A percentile compares a stretch with the other conserved stretches of the same genome.
These are phyloP conservation scores for Syzygium oleosum DNA, from an alignment of 345 rosid genomes.

Conservation along the genomic window DNA sequence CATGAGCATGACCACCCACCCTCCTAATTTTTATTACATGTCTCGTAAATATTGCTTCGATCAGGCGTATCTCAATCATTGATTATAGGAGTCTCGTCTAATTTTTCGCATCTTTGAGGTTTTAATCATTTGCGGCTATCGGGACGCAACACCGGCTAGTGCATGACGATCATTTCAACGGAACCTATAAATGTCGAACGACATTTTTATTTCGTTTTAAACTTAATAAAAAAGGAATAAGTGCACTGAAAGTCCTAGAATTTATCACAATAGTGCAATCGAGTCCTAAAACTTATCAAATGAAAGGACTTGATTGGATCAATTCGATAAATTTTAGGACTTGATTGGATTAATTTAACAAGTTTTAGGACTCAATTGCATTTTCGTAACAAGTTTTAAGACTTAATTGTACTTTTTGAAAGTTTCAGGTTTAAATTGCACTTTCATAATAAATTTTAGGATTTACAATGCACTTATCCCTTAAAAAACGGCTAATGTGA, in stretches of 20 bases:
- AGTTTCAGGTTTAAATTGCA: too few species aligned
- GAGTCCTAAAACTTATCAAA: too few species aligned
- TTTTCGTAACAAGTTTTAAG: too few species aligned
- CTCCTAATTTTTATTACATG: not conserved
- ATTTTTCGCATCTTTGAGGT: not conserved
- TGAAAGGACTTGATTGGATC: too few species aligned
- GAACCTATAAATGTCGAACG: rapidly evolving
- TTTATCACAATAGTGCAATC: too few species aligned
- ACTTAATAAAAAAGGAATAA: not conserved
- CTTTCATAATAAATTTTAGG: too few species aligned
- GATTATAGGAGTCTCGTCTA: not conserved
- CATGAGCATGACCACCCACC: not conserved
- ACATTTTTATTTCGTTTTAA: not conserved
- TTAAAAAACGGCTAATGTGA: not conserved
- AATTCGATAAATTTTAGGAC: too few species aligned
- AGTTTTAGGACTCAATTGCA: too few species aligned
- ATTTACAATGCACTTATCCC: too few species aligned
- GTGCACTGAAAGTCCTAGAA: too few species aligned
- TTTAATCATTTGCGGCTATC: not conserved
- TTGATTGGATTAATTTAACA: too few species aligned
- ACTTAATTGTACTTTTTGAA: too few species aligned
- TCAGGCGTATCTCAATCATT: not conserved
- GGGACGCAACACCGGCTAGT: not conserved
- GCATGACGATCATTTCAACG: not conserved
- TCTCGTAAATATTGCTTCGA: not conserved